Base-by-base conservation (phyloP, 164 flowering plant species). In the Aristolochia californica region DNA sequence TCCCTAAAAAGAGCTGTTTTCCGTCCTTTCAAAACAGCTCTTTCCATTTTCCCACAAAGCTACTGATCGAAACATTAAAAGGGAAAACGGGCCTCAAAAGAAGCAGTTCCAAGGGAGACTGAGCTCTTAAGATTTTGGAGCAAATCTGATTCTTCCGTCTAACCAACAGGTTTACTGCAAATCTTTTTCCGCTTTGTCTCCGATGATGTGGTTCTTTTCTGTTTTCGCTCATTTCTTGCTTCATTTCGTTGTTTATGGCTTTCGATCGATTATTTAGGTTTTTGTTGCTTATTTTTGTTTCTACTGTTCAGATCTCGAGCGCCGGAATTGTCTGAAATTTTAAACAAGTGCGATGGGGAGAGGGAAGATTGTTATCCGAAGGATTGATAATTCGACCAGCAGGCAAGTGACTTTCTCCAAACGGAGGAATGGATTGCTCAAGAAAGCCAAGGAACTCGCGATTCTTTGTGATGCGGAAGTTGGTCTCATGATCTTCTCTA, bases 381-480 rank as follows among this genome's bases (percentile, higher is more conserved):
- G 82, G 74, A 87, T 83, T 69, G 95, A 82, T 57, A 80, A 87
- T 60, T 56, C 82, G 3, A 79, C 95, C 4, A 87, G 77, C 66
- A 72, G 95, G 68, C 95, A 87, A 71, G 90, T 87, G 57, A 83
- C 95, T 28, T 87, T 87, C 65, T 82, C 95, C 13, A 87, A 87
- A 67, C 45, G 95, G 58, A 72, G 95, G 61, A 82, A 72, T 45
- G 95, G 90, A 38, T 50, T 87, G 64, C 62, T 87, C 48, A 87
- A 87, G 76, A 87, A 87, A 68, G 86, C 95, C 0, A 82, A 75
- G 57, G 95, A 87, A 72, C 70, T 87, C 5, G 79, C 90, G 0
- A 78, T 87, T 53, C 75, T 87, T 0, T 87, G 95, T 47, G 90
- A 87, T 58, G 90, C 95, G 9, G 78, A 87, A 70, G 88, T 87